Evolutionary conservation across 345 rosid species (phyloP).

Genomic region (Clausena lansium): DNA sequence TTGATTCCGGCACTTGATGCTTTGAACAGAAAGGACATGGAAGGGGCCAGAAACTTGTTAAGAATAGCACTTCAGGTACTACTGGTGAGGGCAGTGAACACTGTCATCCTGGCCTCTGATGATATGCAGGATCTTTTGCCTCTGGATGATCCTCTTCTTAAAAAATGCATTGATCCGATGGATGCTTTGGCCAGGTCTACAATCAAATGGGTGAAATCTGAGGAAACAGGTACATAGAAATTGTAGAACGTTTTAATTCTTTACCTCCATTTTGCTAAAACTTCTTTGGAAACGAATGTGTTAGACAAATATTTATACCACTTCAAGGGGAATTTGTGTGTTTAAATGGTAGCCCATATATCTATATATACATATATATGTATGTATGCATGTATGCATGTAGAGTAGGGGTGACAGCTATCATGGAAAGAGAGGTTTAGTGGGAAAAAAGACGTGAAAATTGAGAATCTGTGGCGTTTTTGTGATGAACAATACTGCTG

Average conservation of each 20-base stretch:
- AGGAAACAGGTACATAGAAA: constrained; percentile 21
- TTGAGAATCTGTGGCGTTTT: background rate
- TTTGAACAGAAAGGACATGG: constrained; percentile 38
- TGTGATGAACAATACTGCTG: background rate
- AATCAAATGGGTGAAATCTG: constrained; percentile 38
- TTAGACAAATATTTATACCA: background rate
- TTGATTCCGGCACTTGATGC: constrained; percentile 48
- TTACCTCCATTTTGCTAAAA: background rate
- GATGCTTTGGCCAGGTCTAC: constrained; percentile 46
- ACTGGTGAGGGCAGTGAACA: constrained; percentile 50
- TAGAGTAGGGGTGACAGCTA: too few relatives aligned
- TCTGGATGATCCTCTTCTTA: constrained; percentile 50
- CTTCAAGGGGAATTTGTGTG: background rate
- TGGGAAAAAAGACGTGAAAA: too few relatives aligned
- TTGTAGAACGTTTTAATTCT: background rate
- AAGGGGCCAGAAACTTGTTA: constrained; percentile 49
- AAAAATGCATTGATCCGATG: constrained; percentile 45
- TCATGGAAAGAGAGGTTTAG: too few relatives aligned
- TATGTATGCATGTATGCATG: too few relatives aligned
- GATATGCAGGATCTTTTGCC: constrained; percentile 38
- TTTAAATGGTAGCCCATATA: background rate
- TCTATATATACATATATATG: background rate
- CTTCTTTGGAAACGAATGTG: background rate
- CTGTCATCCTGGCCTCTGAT: constrained; percentile 39
- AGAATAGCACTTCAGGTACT: constrained; percentile 55